phyloP scores from a whole-genome alignment of 2,329 filamentous ascomycete genomes.

The Hypoxylon rubiginosum region DNA sequence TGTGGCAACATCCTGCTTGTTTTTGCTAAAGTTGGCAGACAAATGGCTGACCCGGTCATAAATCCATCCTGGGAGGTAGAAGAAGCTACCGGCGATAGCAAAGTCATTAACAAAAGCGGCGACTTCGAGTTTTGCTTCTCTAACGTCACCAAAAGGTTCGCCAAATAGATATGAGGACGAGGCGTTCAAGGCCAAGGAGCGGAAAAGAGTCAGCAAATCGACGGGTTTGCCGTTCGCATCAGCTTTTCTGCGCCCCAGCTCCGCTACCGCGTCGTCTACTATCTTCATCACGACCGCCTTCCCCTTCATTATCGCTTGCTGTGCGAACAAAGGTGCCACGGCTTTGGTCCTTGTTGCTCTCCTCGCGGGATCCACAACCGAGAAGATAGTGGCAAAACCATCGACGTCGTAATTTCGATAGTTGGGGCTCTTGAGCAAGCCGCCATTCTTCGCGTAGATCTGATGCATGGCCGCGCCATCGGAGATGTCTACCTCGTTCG shows the following conservation, averaged over 20 bases:
- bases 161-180: conserved; percentile 68
- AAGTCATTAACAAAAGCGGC: conserved; percentile 66
- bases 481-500: conserved; percentile 57
- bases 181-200: conserved; percentile 66
- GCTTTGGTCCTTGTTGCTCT: conserved; percentile 62
- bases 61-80: conserved; percentile 56
- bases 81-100: conserved; percentile 67
- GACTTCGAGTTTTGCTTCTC: conserved; percentile 9
- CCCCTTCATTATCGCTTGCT: conserved; percentile 56
- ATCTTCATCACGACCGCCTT: conserved; percentile 42
- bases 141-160: conserved; percentile 56
- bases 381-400: conserved; percentile 67
- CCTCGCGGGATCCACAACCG: conserved; percentile 56
- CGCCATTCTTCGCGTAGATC: conserved; percentile 66
- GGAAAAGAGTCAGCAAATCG: conserved; percentile 63
- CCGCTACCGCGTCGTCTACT: conserved; percentile 58
- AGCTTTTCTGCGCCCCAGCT: conserved; percentile 53
- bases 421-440: conserved; percentile 64
- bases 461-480: conserved; percentile 60
- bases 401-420: conserved; percentile 71
- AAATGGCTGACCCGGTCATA: conserved; percentile 54
- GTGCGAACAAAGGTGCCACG: conserved; percentile 64
- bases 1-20: conserved; percentile 51
- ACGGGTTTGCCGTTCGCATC: conserved; percentile 48
- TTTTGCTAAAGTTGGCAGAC: conserved; percentile 32